These are phyloP conservation scores for Hypoxylon rickii DNA, from an alignment of 495 filamentous ascomycete species.

Conservation along the genomic window DNA sequence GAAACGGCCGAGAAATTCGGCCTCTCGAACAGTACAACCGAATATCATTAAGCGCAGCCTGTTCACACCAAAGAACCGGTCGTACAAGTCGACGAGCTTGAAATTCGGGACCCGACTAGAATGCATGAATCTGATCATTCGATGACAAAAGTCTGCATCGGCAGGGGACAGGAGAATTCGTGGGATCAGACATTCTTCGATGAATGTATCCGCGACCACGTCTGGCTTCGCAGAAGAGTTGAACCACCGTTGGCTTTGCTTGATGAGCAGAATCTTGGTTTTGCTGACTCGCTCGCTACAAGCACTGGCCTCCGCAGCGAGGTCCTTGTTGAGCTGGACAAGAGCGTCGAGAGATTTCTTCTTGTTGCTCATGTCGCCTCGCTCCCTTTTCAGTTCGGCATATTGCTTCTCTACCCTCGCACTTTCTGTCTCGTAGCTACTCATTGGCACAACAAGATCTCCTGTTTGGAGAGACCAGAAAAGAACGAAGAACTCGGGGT, in stretches of 20 bases:
- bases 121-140: constrained; percentile 85
- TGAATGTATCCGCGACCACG: constrained; percentile 69
- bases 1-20: constrained; percentile 88
- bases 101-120: constrained; percentile 81
- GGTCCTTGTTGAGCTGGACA: constrained; percentile 60
- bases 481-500: constrained; percentile 78
- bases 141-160: constrained; percentile 86
- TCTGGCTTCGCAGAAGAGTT: constrained; percentile 70
- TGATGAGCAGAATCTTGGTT: constrained; percentile 64
- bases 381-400: constrained; percentile 66
- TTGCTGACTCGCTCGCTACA: constrained; percentile 68
- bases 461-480: constrained; percentile 91
- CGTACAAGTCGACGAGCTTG: constrained; percentile 80
- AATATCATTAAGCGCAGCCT: constrained; percentile 80
- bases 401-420: constrained; percentile 64
- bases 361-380: constrained; percentile 71
- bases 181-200: constrained; percentile 90
- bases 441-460: constrained; percentile 74
- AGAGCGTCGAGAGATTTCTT: constrained; percentile 60
- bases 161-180: constrained; percentile 79
- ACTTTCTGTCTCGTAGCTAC: constrained; percentile 75
- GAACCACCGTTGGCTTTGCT: constrained; percentile 64
- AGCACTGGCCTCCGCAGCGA: constrained; percentile 71
- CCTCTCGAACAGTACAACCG: constrained; percentile 83
- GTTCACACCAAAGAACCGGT: constrained; percentile 81